These are phyloP conservation scores for Didymella arachidicola DNA, from an alignment of 2,329 filamentous ascomycete genomes.

Conservation along the genomic window DNA sequence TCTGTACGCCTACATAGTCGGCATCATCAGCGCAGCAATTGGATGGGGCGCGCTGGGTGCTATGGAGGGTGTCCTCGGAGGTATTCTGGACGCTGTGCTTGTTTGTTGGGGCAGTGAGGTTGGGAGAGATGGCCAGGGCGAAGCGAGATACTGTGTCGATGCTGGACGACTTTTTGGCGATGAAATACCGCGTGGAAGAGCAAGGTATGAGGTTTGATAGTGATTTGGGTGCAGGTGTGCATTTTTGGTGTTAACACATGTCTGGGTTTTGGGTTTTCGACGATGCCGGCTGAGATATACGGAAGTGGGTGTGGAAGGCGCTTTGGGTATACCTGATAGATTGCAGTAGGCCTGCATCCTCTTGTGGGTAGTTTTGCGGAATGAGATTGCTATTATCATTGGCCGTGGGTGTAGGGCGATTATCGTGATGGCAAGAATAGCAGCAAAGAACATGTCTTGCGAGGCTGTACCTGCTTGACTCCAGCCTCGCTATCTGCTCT, in stretches of 20 bases:
- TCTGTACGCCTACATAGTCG: slow-evolving; percentile 93
- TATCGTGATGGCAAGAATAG: too few species aligned
- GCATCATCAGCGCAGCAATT: slow-evolving; percentile 89
- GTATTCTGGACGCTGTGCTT: slow-evolving; percentile 85
- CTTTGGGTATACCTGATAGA: slow-evolving; percentile 15
- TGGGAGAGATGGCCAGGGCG: slow-evolving; percentile 62
- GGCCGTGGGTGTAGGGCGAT: neutral
- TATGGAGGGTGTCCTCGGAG: slow-evolving; percentile 86
- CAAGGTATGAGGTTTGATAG: slow-evolving; percentile 40
- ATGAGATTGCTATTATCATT: neutral
- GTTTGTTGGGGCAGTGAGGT: slow-evolving; percentile 94
- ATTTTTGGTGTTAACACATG: neutral
- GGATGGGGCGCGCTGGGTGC: slow-evolving; percentile 92
- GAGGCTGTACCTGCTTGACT: too few species aligned
- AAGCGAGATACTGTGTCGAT: slow-evolving; percentile 85
- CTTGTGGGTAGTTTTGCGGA: neutral
- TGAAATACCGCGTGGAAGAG: slow-evolving; percentile 37
- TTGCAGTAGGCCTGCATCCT: slow-evolving; percentile 6
- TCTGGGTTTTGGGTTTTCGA: neutral
- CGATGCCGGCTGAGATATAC: neutral
- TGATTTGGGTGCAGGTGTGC: slow-evolving; percentile 9
- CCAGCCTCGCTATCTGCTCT: too few species aligned
- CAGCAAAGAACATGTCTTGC: too few species aligned
- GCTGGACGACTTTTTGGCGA: slow-evolving; percentile 86
- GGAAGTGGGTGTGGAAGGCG: neutral